Conservation (phyloP, 768 basidiomycete genomes). For the Rhodotorula graminis region DNA sequence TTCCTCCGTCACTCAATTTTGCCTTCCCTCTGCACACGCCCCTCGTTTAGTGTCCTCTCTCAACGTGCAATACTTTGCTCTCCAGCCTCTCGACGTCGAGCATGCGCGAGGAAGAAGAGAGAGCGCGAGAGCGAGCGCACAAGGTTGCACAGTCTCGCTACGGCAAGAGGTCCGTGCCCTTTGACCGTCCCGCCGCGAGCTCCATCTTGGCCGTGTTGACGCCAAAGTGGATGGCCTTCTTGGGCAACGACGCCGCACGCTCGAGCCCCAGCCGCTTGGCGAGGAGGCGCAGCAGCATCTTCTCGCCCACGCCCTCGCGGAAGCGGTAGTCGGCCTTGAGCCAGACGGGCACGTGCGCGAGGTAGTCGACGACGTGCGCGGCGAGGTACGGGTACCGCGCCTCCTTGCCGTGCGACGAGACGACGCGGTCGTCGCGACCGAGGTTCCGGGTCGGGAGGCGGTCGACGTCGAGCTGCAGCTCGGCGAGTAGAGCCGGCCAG, state of each 20-base stretch:
- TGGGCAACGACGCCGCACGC: conserved; percentile 64
- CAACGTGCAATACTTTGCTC: too few species aligned
- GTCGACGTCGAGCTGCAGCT: conserved; percentile 70
- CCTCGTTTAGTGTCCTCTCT: too few species aligned
- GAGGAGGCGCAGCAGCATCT: conserved; percentile 71
- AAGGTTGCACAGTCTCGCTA: too few species aligned
- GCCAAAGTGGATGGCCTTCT: conserved; percentile 99
- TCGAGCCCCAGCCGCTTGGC: conserved; percentile 66
- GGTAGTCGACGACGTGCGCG: conserved; percentile 41
- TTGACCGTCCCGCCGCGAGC: conserved; percentile 10
- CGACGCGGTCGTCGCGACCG: conserved; percentile 88
- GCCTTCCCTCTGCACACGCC: not conserved
- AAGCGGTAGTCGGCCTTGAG: conserved; percentile 72
- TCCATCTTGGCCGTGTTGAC: conserved; percentile 43
- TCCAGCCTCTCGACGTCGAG: too few species aligned
- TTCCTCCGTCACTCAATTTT: not conserved
- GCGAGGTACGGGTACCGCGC: conserved; percentile 71
- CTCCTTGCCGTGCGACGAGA: conserved; percentile 88
- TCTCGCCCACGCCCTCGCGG: conserved; percentile 78
- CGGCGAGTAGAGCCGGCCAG: conserved; percentile 30
- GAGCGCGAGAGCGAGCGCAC: too few species aligned
- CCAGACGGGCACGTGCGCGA: conserved; percentile 61
- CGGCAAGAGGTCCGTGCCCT: conserved; percentile 28
- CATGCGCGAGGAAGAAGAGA: too few species aligned
- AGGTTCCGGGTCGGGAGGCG: conserved; percentile 69